Percentiles rank a stretch among this genome's conserved stretches.
These are phyloP conservation scores for Sclerotinia subarctica DNA, from an alignment of 2,329 filamentous ascomycete genomes.

Conservation along the genomic window DNA sequence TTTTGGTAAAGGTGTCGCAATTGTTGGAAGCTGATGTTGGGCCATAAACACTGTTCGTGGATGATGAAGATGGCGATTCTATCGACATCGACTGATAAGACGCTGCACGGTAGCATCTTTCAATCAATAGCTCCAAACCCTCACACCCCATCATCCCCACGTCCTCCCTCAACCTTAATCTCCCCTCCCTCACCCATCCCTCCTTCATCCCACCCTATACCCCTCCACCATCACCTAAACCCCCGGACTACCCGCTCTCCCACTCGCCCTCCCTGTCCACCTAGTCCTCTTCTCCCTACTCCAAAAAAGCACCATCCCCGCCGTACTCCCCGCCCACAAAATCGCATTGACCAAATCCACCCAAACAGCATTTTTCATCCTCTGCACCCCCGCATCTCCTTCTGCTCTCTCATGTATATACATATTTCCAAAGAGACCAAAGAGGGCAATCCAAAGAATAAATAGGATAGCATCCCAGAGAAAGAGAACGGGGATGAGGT, in stretches of 20 bases:
- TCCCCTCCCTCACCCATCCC: neutral
- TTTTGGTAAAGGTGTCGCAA: too few species aligned
- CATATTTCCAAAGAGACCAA: slow-evolving; percentile 78
- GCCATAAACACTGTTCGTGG: too few species aligned
- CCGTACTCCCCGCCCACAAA: slow-evolving; percentile 68
- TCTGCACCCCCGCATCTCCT: slow-evolving; percentile 59
- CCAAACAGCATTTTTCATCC: slow-evolving; percentile 88
- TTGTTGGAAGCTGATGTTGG: neutral
- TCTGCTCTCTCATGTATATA: slow-evolving; percentile 69
- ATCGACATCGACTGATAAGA: neutral
- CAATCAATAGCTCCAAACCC: too few species aligned
- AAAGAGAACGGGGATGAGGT: slow-evolving; percentile 54
- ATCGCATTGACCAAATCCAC: slow-evolving; percentile 71
- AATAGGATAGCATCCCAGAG: slow-evolving; percentile 70
- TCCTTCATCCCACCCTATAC: too few species aligned
- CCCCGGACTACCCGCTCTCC: slow-evolving; percentile 15
- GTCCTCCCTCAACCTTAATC: neutral
- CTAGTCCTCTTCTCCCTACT: slow-evolving; percentile 50
- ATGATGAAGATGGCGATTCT: neutral
- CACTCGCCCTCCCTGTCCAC: slow-evolving; percentile 43
- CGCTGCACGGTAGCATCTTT: too few species aligned
- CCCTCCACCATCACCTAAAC: neutral
- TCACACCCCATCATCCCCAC: too few species aligned
- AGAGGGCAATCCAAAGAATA: slow-evolving; percentile 76
- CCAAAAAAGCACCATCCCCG: slow-evolving; percentile 57